These are phyloP conservation scores for Phanerochaete sordida DNA, from an alignment of 768 basidiomycete species.

Conservation along the genomic window DNA sequence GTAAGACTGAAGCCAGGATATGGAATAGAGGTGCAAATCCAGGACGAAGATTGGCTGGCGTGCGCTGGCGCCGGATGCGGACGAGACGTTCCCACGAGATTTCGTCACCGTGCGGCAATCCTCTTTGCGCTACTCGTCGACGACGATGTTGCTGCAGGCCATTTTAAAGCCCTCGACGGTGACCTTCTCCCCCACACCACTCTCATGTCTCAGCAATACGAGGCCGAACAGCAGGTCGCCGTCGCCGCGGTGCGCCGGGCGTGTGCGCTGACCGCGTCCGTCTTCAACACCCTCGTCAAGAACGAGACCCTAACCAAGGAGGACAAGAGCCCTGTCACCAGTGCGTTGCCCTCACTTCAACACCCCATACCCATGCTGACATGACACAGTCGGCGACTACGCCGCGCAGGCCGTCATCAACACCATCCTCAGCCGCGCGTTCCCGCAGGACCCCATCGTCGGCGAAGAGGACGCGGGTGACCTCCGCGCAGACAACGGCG, in stretches of 20 bases:
- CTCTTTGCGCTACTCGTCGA: not conserved
- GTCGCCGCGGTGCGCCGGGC: slow-evolving; percentile 86
- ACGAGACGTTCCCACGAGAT: not conserved
- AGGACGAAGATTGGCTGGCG: not conserved
- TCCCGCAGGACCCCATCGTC: slow-evolving; percentile 85
- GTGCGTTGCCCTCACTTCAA: slow-evolving; percentile 26
- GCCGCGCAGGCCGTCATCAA: slow-evolving; percentile 92
- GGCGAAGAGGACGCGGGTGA: slow-evolving; percentile 94
- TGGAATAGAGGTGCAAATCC: not conserved
- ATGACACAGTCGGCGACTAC: slow-evolving; percentile 78
- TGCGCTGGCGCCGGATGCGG: no score
- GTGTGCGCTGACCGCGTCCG: slow-evolving; percentile 75
- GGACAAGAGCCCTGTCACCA: slow-evolving; percentile 75
- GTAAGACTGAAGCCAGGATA: not conserved
- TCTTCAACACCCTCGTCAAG: slow-evolving; percentile 82
- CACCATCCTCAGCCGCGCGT: slow-evolving; percentile 68
- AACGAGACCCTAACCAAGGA: slow-evolving; percentile 86
- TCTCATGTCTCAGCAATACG: slow-evolving; percentile 51
- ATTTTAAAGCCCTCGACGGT: slow-evolving; percentile 4
- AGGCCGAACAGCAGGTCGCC: slow-evolving; percentile 75
- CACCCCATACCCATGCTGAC: not conserved
- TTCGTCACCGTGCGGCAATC: not conserved
- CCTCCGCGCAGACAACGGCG: slow-evolving; percentile 48
- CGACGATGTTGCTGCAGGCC: slow-evolving; percentile 1
- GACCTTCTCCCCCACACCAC: not conserved